A percentile compares a stretch with the other conserved stretches of the same genome.
phyloP scores from a whole-genome alignment of 2,329 filamentous ascomycete genomes.

The Ciborinia camelliae region DNA sequence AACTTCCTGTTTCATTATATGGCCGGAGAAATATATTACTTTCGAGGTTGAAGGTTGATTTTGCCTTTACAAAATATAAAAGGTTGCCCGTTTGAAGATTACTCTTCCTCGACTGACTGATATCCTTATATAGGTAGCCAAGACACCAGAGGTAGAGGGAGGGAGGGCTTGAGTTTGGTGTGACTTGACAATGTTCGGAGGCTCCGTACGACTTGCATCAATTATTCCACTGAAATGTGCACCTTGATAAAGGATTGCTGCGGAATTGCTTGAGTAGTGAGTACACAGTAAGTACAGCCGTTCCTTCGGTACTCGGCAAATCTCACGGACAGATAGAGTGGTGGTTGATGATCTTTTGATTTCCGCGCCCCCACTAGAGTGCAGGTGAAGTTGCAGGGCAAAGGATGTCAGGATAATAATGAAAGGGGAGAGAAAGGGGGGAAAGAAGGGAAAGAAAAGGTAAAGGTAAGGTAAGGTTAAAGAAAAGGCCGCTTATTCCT shows the following conservation, averaged over 20 bases:
- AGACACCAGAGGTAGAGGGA: neutral
- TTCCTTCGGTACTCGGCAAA: slow-evolving; percentile 13
- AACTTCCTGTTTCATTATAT: neutral
- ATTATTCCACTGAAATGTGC: slow-evolving; percentile 11
- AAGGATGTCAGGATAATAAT: neutral
- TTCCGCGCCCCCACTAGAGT: slow-evolving; percentile 18
- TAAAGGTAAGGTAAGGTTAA: neutral
- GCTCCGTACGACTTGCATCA: slow-evolving; percentile 17
- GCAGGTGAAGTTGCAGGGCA: neutral
- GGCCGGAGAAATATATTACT: neutral
- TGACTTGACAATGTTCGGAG: neutral
- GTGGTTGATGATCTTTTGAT: slow-evolving; percentile 14
- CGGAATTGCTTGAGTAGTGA: slow-evolving; percentile 17
- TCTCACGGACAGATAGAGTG: slow-evolving; percentile 1
- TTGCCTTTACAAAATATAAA: neutral
- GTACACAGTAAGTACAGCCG: no score
- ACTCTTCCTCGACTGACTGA: neutral
- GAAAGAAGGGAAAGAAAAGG: neutral
- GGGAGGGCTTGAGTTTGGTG: neutral
- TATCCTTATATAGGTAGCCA: neutral
- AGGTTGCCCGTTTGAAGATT: neutral
- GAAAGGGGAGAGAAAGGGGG: no score
- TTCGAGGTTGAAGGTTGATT: neutral
- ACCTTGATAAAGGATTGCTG: neutral
- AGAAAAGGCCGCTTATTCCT: slow-evolving; percentile 6